Conservation (phyloP, 2,329 filamentous ascomycete species). For the Zalaria obscura region DNA sequence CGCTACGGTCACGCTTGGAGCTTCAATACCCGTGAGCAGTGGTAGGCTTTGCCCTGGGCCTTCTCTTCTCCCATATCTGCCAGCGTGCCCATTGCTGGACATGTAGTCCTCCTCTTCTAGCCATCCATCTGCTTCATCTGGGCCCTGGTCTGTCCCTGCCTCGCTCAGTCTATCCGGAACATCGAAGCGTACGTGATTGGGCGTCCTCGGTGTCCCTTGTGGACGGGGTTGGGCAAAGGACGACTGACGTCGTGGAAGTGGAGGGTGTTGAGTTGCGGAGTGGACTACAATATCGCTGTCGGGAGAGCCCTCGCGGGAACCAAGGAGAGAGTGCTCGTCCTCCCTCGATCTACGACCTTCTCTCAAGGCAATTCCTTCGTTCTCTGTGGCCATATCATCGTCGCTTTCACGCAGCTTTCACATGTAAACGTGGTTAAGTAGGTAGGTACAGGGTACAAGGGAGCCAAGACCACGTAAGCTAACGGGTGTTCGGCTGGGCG, state of each 20-base stretch:
- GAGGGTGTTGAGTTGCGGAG: conserved; percentile 2
- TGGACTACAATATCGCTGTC: conserved; percentile 12
- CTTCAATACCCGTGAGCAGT: conserved; percentile 69
- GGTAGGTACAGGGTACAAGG: background rate
- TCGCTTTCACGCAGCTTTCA: conserved; percentile 3
- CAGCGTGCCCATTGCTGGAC: conserved; percentile 20
- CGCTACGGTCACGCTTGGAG: conserved; percentile 62
- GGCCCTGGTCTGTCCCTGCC: conserved; percentile 2
- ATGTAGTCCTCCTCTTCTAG: conserved; percentile 49
- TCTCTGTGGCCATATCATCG: conserved; percentile 22
- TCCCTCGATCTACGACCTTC: conserved; percentile 7
- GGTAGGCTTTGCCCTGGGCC: conserved; percentile 43
- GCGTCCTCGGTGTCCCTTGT: conserved; percentile 45
- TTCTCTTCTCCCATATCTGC: conserved; percentile 21
- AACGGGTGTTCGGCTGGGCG: background rate
- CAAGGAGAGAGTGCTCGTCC: conserved; percentile 12
- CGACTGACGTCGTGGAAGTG: conserved; percentile 15
- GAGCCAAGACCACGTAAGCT: background rate
- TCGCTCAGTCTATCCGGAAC: conserved; percentile 19
- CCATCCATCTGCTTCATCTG: conserved; percentile 27
- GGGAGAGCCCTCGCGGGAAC: conserved; percentile 10
- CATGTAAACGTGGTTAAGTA: background rate
- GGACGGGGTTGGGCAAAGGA: conserved; percentile 32
- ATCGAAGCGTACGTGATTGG: conserved; percentile 64
- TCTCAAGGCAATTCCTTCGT: conserved; percentile 10